Percentiles rank a stretch among this genome's conserved stretches.
Evolutionary conservation across 768 basidiomycete genomes (phyloP).

Genomic region (Sarcomyxa edulis): DNA sequence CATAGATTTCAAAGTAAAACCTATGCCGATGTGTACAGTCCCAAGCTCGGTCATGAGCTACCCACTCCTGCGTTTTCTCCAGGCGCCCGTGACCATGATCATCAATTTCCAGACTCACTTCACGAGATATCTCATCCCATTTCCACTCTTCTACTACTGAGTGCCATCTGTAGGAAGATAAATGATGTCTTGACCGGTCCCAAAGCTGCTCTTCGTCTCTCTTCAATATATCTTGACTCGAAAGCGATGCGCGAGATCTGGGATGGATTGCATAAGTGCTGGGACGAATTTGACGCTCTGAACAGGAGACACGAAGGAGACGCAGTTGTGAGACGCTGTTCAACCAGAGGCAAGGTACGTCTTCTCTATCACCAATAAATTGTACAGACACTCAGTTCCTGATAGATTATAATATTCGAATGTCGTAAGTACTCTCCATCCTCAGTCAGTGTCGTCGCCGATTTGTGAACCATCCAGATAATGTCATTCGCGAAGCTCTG

Average conservation of each 20-base stretch:
- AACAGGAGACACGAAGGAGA: conserved; percentile 38
- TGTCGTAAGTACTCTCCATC: conserved; percentile 65
- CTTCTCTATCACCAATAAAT: conserved; percentile 1
- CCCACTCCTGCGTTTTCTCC: too few species aligned
- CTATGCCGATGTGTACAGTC: too few species aligned
- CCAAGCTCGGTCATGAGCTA: too few species aligned
- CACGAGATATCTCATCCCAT: too few species aligned
- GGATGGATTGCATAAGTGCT: conserved; percentile 75
- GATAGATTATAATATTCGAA: conserved; percentile 91
- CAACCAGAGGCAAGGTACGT: conserved; percentile 85
- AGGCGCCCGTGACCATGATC: too few species aligned
- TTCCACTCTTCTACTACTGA: conserved; percentile 69
- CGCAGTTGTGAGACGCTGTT: conserved; percentile 67
- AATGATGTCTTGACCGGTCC: conserved; percentile 77
- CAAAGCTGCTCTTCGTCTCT: too few species aligned
- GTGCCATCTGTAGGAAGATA: conserved; percentile 71
- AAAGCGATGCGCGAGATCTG: conserved; percentile 71
- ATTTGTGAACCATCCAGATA: conserved; percentile 42
- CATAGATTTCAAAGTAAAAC: conserved; percentile 65
- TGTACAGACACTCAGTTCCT: conserved; percentile 3
- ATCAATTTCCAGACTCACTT: too few species aligned
- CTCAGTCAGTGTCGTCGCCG: too few species aligned
- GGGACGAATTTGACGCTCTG: conserved; percentile 78
- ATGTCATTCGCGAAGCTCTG: conserved; percentile 84
- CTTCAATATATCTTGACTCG: too few species aligned